Evolutionary conservation across 768 basidiomycete genomes (phyloP).

Genomic region (Tephrocybe sp.): DNA sequence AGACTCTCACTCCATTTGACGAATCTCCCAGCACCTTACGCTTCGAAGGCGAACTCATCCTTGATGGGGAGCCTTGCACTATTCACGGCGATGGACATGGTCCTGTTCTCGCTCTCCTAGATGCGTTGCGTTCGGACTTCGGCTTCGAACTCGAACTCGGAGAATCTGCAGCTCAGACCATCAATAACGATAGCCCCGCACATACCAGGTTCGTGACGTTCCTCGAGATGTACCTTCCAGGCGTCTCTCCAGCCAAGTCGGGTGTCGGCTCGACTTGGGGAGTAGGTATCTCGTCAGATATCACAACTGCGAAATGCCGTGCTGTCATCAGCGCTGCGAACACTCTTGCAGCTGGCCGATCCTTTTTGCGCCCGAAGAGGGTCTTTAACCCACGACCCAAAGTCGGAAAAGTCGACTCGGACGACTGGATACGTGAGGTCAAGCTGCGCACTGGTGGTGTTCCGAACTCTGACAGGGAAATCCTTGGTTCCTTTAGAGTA

Average conservation of each 20-base stretch:
- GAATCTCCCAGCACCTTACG: conserved; percentile 26
- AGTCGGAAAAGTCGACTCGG: conserved; percentile 7
- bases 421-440: conserved; percentile 23
- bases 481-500: conserved; percentile 9
- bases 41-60: conserved; percentile 67
- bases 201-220: conserved; percentile 67
- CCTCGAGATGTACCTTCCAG: conserved; percentile 65
- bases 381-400: conserved; percentile 22
- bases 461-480: conserved; percentile 11
- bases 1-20: conserved; percentile 23
- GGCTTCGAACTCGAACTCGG: conserved; percentile 65
- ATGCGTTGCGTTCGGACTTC: conserved; percentile 68
- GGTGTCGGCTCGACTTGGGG: conserved; percentile 61
- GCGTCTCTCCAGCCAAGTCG: conserved; percentile 49
- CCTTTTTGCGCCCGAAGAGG: conserved; percentile 40
- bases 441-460: conserved; percentile 22
- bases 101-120: conserved; percentile 72
- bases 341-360: conserved; percentile 50
- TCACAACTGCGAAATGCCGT: conserved; percentile 67
- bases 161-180: conserved; percentile 73
- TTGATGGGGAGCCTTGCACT: conserved; percentile 64
- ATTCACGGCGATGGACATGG: conserved; percentile 80
- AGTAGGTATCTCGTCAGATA: conserved; percentile 74
- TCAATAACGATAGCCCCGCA: conserved; percentile 35
- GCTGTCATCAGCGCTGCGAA: conserved; percentile 78